phyloP scores from a whole-genome alignment of 129 eudicot species.

The Escallonia rubra region DNA sequence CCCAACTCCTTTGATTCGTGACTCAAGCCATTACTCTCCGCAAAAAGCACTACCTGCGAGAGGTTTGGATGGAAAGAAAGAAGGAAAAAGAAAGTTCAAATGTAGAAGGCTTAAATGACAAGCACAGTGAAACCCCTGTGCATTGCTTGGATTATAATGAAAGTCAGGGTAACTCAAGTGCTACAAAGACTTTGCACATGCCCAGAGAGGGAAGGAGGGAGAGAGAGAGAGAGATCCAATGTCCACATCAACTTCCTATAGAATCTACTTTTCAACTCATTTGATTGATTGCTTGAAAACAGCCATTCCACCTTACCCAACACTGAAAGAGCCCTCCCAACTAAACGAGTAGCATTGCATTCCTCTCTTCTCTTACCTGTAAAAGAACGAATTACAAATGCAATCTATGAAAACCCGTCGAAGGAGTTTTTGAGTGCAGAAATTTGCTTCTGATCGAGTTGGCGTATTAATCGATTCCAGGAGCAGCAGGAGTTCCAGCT shows the following conservation, averaged over 20 bases:
- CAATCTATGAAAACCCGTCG: neutral
- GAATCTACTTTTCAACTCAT: constrained; percentile 2
- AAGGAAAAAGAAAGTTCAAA: too few species aligned
- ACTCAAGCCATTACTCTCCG: too few species aligned
- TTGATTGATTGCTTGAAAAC: constrained; percentile 18
- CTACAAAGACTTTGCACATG: neutral
- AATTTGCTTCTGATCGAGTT: neutral
- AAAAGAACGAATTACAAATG: constrained; percentile 17
- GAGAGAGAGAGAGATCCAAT: constrained; percentile 25
- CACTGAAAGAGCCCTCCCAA: constrained; percentile 41
- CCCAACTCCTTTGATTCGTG: too few species aligned
- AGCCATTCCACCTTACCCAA: constrained; percentile 33
- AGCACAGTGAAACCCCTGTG: constrained; percentile 13
- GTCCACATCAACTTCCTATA: constrained; percentile 40
- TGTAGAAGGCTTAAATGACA: neutral
- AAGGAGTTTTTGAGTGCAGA: neutral
- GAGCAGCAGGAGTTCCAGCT: neutral
- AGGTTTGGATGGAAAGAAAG: too few species aligned
- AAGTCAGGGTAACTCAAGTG: constrained; percentile 36
- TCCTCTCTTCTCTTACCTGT: constrained; percentile 21
- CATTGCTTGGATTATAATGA: constrained; percentile 65
- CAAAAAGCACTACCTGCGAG: too few species aligned
- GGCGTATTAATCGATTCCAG: neutral
- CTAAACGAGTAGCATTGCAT: constrained; percentile 3
- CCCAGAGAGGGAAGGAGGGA: neutral